A percentile compares a stretch with the other conserved stretches of the same genome.
Conservation (phyloP, 768 basidiomycete genomes). For the Fibroporia radiculosa region DNA sequence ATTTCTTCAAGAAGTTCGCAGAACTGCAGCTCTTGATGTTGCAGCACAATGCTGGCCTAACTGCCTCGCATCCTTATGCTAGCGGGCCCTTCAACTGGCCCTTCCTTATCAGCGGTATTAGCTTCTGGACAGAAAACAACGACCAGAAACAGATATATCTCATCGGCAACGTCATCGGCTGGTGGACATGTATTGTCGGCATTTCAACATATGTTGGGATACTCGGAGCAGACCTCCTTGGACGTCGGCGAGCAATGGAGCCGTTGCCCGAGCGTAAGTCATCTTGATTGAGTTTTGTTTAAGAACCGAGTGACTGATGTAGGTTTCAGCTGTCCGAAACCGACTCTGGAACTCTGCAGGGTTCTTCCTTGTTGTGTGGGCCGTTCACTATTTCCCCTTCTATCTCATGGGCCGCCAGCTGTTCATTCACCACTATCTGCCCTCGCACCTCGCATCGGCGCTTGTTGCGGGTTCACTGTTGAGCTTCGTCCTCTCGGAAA, state of each 20-base stretch:
- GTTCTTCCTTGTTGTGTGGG: conserved; percentile 94
- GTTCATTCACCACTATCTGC: conserved; percentile 97
- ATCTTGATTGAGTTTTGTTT: neutral
- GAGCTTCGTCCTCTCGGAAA: conserved; percentile 84
- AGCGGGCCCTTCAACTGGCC: conserved; percentile 98
- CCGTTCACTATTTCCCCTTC: conserved; percentile 93
- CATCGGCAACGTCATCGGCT: conserved; percentile 88
- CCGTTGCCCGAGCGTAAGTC: conserved; percentile 84
- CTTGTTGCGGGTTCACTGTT: conserved; percentile 89
- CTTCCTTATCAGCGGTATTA: conserved; percentile 92
- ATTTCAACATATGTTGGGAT: conserved; percentile 87
- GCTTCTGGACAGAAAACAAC: conserved; percentile 92
- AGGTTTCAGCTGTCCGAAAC: conserved; percentile 79
- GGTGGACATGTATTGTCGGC: conserved; percentile 89
- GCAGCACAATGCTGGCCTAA: conserved; percentile 98
- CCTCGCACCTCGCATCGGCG: conserved; percentile 89
- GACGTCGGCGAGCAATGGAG: conserved; percentile 74
- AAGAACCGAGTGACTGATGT: neutral
- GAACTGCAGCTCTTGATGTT: conserved; percentile 95
- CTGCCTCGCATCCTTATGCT: conserved; percentile 96
- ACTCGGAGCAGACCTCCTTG: conserved; percentile 81
- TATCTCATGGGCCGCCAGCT: conserved; percentile 96
- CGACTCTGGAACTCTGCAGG: conserved; percentile 93
- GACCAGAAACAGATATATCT: conserved; percentile 91
- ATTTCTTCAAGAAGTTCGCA: conserved; percentile 91